phyloP scores from a whole-genome alignment of 257 asterid species.

The Solanum chilense region DNA sequence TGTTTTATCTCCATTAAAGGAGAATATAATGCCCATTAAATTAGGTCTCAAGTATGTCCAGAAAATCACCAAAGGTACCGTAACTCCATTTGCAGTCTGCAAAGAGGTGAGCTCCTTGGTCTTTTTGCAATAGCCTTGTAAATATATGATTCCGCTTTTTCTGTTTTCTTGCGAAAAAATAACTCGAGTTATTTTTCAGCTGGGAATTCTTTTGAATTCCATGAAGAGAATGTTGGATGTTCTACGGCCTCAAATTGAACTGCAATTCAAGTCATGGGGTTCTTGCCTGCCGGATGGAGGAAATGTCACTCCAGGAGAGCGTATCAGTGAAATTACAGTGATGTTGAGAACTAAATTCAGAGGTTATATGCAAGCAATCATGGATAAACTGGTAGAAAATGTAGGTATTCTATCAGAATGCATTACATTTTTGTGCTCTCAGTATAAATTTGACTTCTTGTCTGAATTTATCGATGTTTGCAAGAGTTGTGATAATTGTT shows the following conservation, averaged over 20 bases:
- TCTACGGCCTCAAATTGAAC: constrained; percentile 63
- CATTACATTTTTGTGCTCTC: neutral
- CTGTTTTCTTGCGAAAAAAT: neutral
- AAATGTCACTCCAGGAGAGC: constrained; percentile 54
- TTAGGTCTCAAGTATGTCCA: constrained; percentile 82
- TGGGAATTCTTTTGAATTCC: constrained; percentile 79
- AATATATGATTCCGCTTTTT: neutral
- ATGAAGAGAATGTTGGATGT: constrained; percentile 78
- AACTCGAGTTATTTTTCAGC: constrained; percentile 25
- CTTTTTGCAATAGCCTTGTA: neutral
- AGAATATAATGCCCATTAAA: constrained; percentile 64
- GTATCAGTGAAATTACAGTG: constrained; percentile 75
- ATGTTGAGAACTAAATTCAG: constrained; percentile 80
- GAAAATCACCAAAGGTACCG: constrained; percentile 65
- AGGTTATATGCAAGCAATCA: constrained; percentile 66
- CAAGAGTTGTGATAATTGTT: neutral
- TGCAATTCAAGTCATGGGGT: constrained; percentile 66
- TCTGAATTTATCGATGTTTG: neutral
- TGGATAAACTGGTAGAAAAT: constrained; percentile 78
- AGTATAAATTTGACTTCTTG: neutral
- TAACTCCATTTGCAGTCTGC: constrained; percentile 32
- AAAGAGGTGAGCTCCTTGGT: constrained; percentile 32
- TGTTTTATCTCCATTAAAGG: constrained; percentile 72
- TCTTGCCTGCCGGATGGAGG: constrained; percentile 74
- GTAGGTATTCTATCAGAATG: constrained; percentile 27